Evolutionary conservation across 1,284 basidiomycete genomes (phyloP), one percentile per base, ranked within the genome.

Genomic region (Ganoderma lucidum): DNA sequence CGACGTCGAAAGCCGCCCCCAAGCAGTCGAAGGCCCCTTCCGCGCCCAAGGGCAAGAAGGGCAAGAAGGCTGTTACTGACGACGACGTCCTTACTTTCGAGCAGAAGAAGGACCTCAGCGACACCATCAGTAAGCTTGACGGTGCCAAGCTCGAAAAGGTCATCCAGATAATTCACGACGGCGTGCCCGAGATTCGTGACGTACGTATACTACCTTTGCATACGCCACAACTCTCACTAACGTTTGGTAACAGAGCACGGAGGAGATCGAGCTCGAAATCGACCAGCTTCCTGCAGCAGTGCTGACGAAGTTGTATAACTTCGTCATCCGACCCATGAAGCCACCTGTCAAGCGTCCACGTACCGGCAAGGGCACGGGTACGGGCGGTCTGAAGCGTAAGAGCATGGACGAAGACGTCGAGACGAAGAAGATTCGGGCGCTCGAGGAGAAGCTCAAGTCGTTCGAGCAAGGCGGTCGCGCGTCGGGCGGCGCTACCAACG

Each of bases 241-340:
- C 45, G 4, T 37, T 4, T 12, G 9, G 23, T 63, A 48, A 64
- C 83, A 96, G 93, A 95, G 94, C 80, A 94, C 93, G 65, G 95
- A 98, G 80, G 96, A 98, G 84, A 98, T 98, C 76, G 96, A 98
- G 82, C 89, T 98, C 59, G 97, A 98, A 81, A 98, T 98, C 75
- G 96, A 98, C 78, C 85, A 90, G 60, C 86, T 98, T 45, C 96
- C 96, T 63, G 85, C 93, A 5, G 81, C 87, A 28, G 96, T 97
- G 41, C 88, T 98, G 62, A 92, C 92, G 67, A 95, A 95, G 82
- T 87, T 98, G 37, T 98, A 98, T 85, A 96, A 97, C 81, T 96
- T 95, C 77, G 97, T 98, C 71, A 87, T 96, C 71, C 89, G 93
- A 23, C 93, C 92, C 1, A 80, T 91, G 71, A 87, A 88, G 53